These are phyloP conservation scores for Rosa hybrid DNA, from an alignment of 331 rosid genomes.

Conservation along the genomic window DNA sequence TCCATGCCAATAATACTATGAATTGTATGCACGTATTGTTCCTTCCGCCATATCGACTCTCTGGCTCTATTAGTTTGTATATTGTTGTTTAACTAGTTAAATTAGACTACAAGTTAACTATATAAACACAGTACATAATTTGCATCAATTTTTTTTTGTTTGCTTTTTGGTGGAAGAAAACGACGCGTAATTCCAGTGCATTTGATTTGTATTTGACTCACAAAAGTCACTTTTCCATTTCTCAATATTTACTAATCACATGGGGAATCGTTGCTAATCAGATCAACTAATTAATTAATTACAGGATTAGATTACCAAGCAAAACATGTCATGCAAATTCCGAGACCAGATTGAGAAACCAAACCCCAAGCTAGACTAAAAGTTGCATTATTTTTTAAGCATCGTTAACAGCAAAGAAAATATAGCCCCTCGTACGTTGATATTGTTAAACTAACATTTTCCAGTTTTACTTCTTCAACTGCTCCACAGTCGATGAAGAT, in stretches of 20 bases:
- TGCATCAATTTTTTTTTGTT: not conserved
- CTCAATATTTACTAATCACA: constrained; percentile 3
- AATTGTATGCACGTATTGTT: not conserved
- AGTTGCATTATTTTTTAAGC: constrained; percentile 12
- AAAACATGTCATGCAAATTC: not conserved
- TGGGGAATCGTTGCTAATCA: constrained; percentile 13
- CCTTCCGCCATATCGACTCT: not conserved
- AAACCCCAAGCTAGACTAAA: not conserved
- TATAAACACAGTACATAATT: not conserved
- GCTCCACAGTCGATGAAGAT: constrained; percentile 1
- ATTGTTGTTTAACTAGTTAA: not conserved
- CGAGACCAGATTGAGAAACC: constrained; percentile 1
- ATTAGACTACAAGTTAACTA: not conserved
- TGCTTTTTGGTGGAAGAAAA: constrained; percentile 15
- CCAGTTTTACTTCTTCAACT: not conserved
- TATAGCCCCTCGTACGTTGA: constrained; percentile 2
- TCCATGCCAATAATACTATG: not conserved
- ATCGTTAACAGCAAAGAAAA: constrained; percentile 24
- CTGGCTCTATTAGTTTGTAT: not conserved
- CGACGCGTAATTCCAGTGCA: constrained; percentile 25
- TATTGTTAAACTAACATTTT: constrained; percentile 10
- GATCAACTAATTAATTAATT: not conserved
- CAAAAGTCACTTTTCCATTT: constrained; percentile 7
- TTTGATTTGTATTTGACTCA: constrained; percentile 19
- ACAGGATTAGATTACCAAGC: not conserved